Evolutionary conservation across 805 yeast genomes (phyloP).

Genomic region (Candida fluviatilis): DNA sequence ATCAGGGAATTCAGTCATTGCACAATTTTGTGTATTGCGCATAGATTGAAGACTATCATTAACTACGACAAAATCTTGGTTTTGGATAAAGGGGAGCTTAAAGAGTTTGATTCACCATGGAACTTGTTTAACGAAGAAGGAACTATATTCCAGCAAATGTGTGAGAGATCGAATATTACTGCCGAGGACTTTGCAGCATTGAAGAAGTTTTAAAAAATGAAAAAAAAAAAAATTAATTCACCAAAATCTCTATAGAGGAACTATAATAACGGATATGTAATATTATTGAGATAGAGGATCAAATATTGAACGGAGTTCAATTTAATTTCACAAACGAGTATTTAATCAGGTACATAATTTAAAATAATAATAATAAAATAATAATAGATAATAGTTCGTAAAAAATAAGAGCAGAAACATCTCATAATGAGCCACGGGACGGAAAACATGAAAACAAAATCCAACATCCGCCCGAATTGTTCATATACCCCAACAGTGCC

Average conservation of each 20-base stretch:
- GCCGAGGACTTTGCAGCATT: constrained; percentile 37
- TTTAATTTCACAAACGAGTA: too few relatives aligned
- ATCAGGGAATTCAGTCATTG: constrained; percentile 64
- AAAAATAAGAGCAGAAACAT: too few relatives aligned
- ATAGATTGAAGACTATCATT: constrained; percentile 70
- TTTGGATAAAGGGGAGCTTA: constrained; percentile 73
- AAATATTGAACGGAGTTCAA: too few relatives aligned
- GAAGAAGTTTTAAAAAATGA: constrained; percentile 3
- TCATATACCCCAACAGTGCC: too few relatives aligned
- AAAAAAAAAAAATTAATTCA: not conserved
- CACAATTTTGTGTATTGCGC: constrained; percentile 86
- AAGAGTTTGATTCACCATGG: constrained; percentile 75
- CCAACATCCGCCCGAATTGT: too few relatives aligned
- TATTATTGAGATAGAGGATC: too few relatives aligned
- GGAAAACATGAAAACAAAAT: too few relatives aligned
- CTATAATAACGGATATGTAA: too few relatives aligned
- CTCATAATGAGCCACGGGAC: too few relatives aligned
- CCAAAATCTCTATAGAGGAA: not conserved
- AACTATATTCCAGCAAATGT: constrained; percentile 67
- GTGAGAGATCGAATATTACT: constrained; percentile 46
- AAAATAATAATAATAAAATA: too few relatives aligned
- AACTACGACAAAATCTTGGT: constrained; percentile 77
- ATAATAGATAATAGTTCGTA: too few relatives aligned
- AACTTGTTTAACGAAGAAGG: constrained; percentile 49
- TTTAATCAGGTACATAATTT: too few relatives aligned